These are phyloP conservation scores for Salvia rosmarinus DNA, from an alignment of 257 asterid genomes.

Conservation along the genomic window DNA sequence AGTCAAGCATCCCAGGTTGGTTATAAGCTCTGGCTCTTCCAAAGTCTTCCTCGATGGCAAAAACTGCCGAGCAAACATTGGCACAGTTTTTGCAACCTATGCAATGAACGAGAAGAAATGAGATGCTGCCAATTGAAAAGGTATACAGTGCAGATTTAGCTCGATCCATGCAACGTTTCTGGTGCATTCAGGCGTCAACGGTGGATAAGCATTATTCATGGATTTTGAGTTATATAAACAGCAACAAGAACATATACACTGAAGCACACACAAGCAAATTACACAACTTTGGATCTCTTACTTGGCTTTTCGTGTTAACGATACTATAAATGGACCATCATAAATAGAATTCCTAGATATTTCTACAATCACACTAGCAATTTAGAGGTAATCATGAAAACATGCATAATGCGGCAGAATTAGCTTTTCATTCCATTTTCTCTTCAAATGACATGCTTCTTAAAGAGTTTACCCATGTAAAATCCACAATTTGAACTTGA, in stretches of 20 bases:
- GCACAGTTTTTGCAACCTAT: constrained; percentile 97
- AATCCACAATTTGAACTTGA: constrained; percentile 22
- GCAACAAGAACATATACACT: neutral
- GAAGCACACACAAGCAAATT: neutral
- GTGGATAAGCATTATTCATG: neutral
- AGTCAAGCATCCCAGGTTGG: constrained; percentile 70
- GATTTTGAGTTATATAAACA: constrained; percentile 8
- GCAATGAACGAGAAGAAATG: neutral
- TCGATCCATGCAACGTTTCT: neutral
- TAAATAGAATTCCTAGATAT: neutral
- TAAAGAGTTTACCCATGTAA: neutral
- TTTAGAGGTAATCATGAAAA: constrained; percentile 9
- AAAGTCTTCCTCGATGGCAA: constrained; percentile 89
- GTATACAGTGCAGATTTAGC: neutral
- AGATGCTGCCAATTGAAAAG: neutral
- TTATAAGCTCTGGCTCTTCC: constrained; percentile 95
- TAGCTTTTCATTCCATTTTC: neutral
- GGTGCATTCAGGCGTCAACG: neutral
- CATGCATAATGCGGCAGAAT: neutral
- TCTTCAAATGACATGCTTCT: neutral
- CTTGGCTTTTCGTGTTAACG: neutral
- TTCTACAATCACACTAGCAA: neutral
- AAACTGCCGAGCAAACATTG: constrained; percentile 76
- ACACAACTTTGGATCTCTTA: constrained; percentile 20
- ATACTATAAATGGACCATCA: neutral